Percentiles rank a stretch among this genome's conserved stretches.
phyloP scores from a whole-genome alignment of 2,329 filamentous ascomycete species.

The Pseudocercospora vitis region DNA sequence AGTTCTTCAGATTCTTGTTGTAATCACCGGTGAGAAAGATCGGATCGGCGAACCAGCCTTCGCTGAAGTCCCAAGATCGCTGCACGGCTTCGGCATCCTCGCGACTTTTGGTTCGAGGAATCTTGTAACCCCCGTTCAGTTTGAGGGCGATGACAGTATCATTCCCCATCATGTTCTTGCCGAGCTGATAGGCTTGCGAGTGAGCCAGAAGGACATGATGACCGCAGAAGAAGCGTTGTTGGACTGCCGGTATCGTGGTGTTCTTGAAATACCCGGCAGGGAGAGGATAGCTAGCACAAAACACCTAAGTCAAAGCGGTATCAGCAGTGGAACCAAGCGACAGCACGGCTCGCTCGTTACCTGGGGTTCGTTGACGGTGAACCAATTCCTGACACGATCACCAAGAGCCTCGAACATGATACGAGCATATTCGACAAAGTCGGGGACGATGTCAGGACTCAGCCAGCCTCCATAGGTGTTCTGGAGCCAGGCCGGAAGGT shows the following conservation, averaged over 20 bases:
- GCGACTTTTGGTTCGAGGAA: constrained; percentile 41
- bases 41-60: constrained; percentile 47
- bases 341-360: no score
- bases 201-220: constrained; percentile 42
- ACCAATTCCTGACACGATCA: constrained; percentile 42
- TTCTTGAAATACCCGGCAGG: constrained; percentile 42
- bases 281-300: constrained; percentile 35
- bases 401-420: constrained; percentile 42
- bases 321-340: no score
- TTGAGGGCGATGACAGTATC: constrained; percentile 39
- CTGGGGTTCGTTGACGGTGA: constrained; percentile 46
- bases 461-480: constrained; percentile 43
- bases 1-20: constrained; percentile 40
- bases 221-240: constrained; percentile 46
- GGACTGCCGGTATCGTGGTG: constrained; percentile 37
- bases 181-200: constrained; percentile 38
- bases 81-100: constrained; percentile 39
- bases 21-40: constrained; percentile 50
- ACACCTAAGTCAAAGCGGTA: no score
- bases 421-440: constrained; percentile 44
- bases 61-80: constrained; percentile 41
- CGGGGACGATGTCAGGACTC: constrained; percentile 38
- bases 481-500: constrained; percentile 32
- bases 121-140: constrained; percentile 39
- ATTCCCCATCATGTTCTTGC: constrained; percentile 49